phyloP scores from a whole-genome alignment of 106 monocot genomes.

The Chionographis japonica region DNA sequence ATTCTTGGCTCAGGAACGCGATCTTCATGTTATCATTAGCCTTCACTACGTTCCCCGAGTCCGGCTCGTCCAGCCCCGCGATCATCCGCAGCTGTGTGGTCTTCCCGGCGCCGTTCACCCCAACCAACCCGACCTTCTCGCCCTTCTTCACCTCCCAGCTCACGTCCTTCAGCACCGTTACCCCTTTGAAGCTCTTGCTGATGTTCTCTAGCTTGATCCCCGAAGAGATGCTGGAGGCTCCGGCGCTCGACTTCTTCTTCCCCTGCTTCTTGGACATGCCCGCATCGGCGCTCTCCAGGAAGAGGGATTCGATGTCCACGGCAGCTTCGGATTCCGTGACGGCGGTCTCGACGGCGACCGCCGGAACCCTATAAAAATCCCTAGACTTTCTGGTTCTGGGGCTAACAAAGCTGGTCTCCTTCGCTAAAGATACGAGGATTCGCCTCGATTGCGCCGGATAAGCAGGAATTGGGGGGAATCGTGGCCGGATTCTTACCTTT shows the following conservation, averaged over 20 bases:
- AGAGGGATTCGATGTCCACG: constrained; percentile 61
- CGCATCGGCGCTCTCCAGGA: constrained; percentile 26
- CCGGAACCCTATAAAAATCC: constrained; percentile 17
- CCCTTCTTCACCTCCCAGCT: constrained; percentile 99
- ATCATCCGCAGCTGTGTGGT: constrained; percentile 95
- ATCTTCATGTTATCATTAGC: constrained; percentile 93
- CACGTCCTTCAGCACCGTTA: constrained; percentile 74
- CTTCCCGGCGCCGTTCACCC: constrained; percentile 96
- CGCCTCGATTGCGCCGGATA: constrained; percentile 2
- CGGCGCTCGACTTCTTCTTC: constrained; percentile 53
- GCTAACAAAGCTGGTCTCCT: constrained; percentile 5
- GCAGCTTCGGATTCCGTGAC: constrained; percentile 15
- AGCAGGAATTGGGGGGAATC: background rate
- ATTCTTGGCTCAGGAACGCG: constrained; percentile 90
- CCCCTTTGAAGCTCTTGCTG: constrained; percentile 81
- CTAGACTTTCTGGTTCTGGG: constrained; percentile 12
- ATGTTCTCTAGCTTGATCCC: constrained; percentile 79
- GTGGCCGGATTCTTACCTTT: background rate
- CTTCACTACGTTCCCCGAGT: constrained; percentile 75
- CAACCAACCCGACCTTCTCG: constrained; percentile 92
- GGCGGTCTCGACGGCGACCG: constrained; percentile 23
- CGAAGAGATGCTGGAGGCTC: constrained; percentile 86
- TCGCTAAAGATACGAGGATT: background rate
- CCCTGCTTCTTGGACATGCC: constrained; percentile 12
- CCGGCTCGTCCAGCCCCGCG: constrained; percentile 80